phyloP scores from a whole-genome alignment of 345 rosid genomes.

The Nasturtium officinale region DNA sequence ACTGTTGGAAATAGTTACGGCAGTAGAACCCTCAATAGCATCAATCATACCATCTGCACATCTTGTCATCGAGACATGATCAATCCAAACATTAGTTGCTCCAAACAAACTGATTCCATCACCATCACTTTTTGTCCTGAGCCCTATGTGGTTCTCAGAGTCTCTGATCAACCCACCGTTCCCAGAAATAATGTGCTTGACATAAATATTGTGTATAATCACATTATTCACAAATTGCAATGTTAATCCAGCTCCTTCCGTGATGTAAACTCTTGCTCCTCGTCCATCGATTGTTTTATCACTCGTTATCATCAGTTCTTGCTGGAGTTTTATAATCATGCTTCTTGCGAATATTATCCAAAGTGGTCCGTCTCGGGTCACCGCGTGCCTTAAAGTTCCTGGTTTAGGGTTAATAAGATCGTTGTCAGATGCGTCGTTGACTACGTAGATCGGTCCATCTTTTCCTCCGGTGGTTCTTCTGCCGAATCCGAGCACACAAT shows the following conservation, averaged over 20 bases:
- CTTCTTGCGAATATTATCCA: conserved; percentile 71
- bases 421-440: conserved; percentile 56
- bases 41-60: conserved; percentile 66
- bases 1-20: conserved; percentile 65
- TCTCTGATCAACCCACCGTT: conserved; percentile 74
- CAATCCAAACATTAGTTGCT: conserved; percentile 67
- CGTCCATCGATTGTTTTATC: conserved; percentile 84
- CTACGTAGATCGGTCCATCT: conserved; percentile 56
- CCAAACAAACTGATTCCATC: conserved; percentile 69
- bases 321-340: conserved; percentile 65
- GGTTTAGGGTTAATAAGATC: conserved; percentile 59
- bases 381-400: conserved; percentile 80
- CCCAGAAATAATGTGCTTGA: conserved; percentile 51
- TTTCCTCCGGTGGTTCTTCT: conserved; percentile 65
- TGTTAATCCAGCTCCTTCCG: conserved; percentile 63
- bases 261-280: conserved; percentile 66
- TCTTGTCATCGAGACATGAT: conserved; percentile 63
- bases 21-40: conserved; percentile 61
- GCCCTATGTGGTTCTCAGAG: conserved; percentile 59
- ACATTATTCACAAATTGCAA: conserved; percentile 68
- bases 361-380: conserved; percentile 61
- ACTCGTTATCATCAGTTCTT: conserved; percentile 57
- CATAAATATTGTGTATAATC: conserved; percentile 62
- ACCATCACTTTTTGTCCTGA: conserved; percentile 56
- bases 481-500: conserved; percentile 75